Evolutionary conservation across 2,329 filamentous ascomycete species (phyloP).

Genomic region (Calonectria hongkongensis): DNA sequence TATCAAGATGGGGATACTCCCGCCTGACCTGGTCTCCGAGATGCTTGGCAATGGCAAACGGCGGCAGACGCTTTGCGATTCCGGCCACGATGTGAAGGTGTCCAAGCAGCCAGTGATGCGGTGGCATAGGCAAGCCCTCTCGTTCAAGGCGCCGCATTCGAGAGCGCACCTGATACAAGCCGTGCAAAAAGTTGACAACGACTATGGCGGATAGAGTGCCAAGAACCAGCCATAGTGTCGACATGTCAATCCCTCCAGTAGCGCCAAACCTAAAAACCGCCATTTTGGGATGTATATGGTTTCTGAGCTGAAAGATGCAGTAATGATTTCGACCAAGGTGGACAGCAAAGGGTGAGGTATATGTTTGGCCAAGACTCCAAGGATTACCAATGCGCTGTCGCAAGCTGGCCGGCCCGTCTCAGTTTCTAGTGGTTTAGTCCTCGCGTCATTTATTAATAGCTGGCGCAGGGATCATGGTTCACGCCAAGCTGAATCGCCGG

Average conservation of each 20-base stretch:
- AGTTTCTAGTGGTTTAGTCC: no score
- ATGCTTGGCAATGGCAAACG: not conserved
- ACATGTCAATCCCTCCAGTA: not conserved
- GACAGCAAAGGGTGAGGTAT: not conserved
- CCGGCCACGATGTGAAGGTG: not conserved
- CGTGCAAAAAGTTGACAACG: not conserved
- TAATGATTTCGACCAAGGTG: not conserved
- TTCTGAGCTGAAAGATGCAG: not conserved
- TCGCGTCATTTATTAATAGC: no score
- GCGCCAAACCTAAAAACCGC: not conserved
- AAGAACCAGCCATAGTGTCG: not conserved
- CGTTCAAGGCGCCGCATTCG: not conserved
- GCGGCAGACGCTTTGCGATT: not conserved
- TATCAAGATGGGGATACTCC: not conserved
- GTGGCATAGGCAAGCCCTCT: not conserved
- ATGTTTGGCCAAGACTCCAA: slow-evolving; percentile 2
- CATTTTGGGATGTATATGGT: not conserved
- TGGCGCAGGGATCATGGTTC: no score
- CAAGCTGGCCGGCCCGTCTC: not conserved
- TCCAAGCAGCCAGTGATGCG: not conserved
- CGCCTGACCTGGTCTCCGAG: not conserved
- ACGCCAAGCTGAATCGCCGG: no score
- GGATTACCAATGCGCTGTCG: not conserved
- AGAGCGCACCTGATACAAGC: not conserved
- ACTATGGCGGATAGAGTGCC: not conserved